Evolutionary conservation across 139 green algal genomes (phyloP), one percentile per base, ranked within the genome.

Genomic region (Limnomonas spitsbergensis): DNA sequence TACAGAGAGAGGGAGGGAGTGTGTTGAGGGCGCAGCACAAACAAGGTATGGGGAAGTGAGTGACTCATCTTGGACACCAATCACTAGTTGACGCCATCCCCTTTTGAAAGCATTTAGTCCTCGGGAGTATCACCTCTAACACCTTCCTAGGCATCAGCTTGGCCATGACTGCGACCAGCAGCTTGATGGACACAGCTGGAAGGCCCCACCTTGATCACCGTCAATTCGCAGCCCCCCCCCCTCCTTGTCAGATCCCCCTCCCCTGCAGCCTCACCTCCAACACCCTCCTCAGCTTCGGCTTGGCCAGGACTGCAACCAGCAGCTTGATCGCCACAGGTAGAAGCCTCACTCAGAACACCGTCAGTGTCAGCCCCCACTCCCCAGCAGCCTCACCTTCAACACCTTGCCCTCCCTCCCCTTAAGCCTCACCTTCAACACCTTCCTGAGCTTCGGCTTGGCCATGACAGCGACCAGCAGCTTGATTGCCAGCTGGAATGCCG

Each of bases 1-100:
- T 94, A 91, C 29, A 95, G 54, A 0, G 82, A 80, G 20, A 67
- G n/a, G n/a, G n/a, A n/a, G n/a, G n/a, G n/a, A n/a, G n/a, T n/a
- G n/a, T n/a, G n/a, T n/a, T n/a, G n/a, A n/a, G n/a, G n/a, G n/a
- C n/a, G n/a, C n/a, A n/a, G n/a, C n/a, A n/a, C n/a, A n/a, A n/a
- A n/a, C n/a, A n/a, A n/a, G n/a, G n/a, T n/a, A n/a, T n/a, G n/a
- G n/a, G n/a, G n/a, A n/a, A n/a, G n/a, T n/a, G n/a, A n/a, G n/a
- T n/a, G n/a, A n/a, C n/a, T n/a, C n/a, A n/a, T n/a, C n/a, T n/a
- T n/a, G n/a, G n/a, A n/a, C n/a, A 7, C 90, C 47, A 20, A 29
- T 61, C 20, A 14, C 47, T 29, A 29, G 20, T 90, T 73, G 80
- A 80, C 53, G 80, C 68, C 38, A 77, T 38, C 36, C 29, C 66